Percentiles rank a stretch among this genome's conserved stretches.
Conservation (phyloP, 2,329 filamentous ascomycete genomes). For the Microsporum canis region DNA sequence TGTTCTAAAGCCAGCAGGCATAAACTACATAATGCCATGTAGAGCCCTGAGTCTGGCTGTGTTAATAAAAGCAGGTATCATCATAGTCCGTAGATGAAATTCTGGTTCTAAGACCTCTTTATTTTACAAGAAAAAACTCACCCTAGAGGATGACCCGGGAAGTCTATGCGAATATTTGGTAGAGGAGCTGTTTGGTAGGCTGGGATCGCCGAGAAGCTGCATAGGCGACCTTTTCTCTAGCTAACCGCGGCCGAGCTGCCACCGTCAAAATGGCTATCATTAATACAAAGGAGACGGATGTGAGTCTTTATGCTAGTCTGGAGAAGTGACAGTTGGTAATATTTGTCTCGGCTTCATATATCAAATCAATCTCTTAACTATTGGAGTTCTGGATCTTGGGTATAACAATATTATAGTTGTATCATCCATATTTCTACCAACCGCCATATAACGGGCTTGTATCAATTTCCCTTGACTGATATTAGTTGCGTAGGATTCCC, state of each 20-base stretch:
- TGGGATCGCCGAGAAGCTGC: neutral
- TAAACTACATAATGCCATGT: constrained; percentile 14
- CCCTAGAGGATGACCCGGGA: neutral
- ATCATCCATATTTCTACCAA: too few species aligned
- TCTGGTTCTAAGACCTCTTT: constrained; percentile 31
- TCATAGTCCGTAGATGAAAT: constrained; percentile 22
- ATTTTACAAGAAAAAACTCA: constrained; percentile 26
- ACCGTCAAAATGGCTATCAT: too few species aligned
- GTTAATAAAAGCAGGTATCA: constrained; percentile 16
- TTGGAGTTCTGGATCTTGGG: too few species aligned
- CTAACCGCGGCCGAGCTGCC: neutral
- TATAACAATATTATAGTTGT: too few species aligned
- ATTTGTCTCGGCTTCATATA: too few species aligned
- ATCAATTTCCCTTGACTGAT: neutral
- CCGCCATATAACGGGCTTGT: too few species aligned
- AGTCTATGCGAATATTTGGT: neutral
- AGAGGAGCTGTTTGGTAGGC: neutral
- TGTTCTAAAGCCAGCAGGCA: constrained; percentile 21
- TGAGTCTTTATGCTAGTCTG: too few species aligned
- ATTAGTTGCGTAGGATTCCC: neutral
- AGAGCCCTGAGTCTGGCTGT: constrained; percentile 16
- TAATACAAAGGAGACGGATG: too few species aligned
- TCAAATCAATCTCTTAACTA: too few species aligned
- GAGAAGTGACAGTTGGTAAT: too few species aligned
- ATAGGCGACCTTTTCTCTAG: neutral